Percentiles rank a stretch among this genome's conserved stretches.
These are phyloP conservation scores for Cucumis hystrix DNA, from an alignment of 306 rosid genomes.

Conservation along the genomic window DNA sequence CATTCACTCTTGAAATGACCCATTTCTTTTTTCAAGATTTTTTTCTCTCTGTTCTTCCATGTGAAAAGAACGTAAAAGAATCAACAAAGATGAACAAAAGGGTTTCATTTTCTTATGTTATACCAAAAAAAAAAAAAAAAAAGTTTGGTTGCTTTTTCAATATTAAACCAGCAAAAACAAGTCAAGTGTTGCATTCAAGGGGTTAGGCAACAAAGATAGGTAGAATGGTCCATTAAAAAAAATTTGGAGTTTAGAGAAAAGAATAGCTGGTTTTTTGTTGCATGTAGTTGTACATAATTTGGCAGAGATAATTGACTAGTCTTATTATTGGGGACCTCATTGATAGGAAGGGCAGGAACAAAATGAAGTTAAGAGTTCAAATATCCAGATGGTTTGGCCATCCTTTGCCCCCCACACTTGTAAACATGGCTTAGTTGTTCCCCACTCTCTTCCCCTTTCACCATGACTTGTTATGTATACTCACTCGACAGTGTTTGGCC, in stretches of 20 bases:
- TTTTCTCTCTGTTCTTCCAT: background rate
- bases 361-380: conserved; percentile 14
- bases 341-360: conserved; percentile 17
- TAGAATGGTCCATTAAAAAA: conserved; percentile 4
- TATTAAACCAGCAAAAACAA: background rate
- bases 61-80: background rate
- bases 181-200: conserved; percentile 3
- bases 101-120: background rate
- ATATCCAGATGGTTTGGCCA: conserved; percentile 12
- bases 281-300: conserved; percentile 7
- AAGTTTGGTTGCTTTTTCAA: background rate
- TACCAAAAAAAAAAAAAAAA: background rate
- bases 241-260: background rate
- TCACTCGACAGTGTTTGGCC: conserved; percentile 30
- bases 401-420: conserved; percentile 15
- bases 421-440: conserved; percentile 25
- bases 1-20: conserved; percentile 28
- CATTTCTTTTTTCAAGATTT: background rate
- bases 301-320: conserved; percentile 18
- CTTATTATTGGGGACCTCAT: conserved; percentile 11
- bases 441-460: conserved; percentile 16
- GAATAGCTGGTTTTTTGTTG: conserved; percentile 10
- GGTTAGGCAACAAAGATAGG: conserved; percentile 8
- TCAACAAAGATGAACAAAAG: background rate
- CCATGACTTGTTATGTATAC: conserved; percentile 10